These are phyloP conservation scores for Crinitomyces ghanaensis DNA, from an alignment of 805 yeast species.

Conservation along the genomic window DNA sequence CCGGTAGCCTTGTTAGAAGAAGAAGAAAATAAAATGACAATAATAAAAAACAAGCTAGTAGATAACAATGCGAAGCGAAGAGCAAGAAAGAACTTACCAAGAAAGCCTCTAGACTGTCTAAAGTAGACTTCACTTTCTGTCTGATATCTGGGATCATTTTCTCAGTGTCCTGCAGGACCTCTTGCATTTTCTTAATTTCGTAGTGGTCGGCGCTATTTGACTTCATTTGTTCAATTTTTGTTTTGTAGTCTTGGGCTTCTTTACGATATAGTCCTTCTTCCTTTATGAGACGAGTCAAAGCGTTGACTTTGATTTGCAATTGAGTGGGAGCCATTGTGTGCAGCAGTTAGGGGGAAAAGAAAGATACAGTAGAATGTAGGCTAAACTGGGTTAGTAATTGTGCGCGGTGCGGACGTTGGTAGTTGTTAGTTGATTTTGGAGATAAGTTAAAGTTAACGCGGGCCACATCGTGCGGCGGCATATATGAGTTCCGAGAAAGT, in stretches of 20 bases:
- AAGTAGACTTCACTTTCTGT: slow-evolving; percentile 32
- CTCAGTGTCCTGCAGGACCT: slow-evolving; percentile 43
- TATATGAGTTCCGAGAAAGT: slow-evolving; percentile 7
- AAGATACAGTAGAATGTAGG: no score
- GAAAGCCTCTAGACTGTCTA: slow-evolving; percentile 30
- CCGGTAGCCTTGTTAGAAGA: slow-evolving; percentile 9
- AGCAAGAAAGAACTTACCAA: slow-evolving; percentile 20
- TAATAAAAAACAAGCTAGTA: no score
- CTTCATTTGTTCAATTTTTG: slow-evolving; percentile 37
- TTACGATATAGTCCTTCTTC: slow-evolving; percentile 51
- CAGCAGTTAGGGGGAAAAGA: no score
- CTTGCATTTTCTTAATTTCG: slow-evolving; percentile 45
- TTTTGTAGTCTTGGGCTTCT: slow-evolving; percentile 46
- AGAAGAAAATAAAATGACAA: no score
- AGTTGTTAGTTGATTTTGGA: no score
- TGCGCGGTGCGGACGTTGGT: no score
- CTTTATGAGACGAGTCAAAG: slow-evolving; percentile 55
- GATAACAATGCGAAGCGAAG: not conserved
- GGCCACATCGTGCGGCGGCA: no score
- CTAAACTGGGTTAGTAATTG: no score
- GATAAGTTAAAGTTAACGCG: no score
- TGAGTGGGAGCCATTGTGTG: slow-evolving; percentile 41
- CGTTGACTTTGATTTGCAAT: slow-evolving; percentile 58
- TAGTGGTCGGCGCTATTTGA: slow-evolving; percentile 44
- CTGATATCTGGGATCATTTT: slow-evolving; percentile 40